Conservation (phyloP, 768 basidiomycete species). For the Megacollybia marginata region DNA sequence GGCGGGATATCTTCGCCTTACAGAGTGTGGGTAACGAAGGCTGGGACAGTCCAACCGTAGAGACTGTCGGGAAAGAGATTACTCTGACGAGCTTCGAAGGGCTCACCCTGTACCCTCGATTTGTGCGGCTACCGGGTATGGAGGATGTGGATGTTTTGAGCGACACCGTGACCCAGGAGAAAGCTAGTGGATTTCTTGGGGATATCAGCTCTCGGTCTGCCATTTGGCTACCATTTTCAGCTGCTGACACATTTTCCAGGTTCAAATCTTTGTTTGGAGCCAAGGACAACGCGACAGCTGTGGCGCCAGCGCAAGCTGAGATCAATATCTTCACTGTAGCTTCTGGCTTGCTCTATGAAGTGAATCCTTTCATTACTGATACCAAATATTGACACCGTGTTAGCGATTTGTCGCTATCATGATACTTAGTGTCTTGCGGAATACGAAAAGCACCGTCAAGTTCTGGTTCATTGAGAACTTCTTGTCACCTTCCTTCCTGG, state of each 20-base stretch:
- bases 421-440: slow-evolving; percentile 92
- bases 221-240: not conserved
- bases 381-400: not conserved
- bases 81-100: slow-evolving; percentile 89
- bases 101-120: slow-evolving; percentile 77
- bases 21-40: slow-evolving; percentile 87
- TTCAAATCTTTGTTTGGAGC: slow-evolving; percentile 5
- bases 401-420: slow-evolving; percentile 97
- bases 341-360: slow-evolving; percentile 94
- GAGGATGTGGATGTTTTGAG: slow-evolving; percentile 76
- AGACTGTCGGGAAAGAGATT: slow-evolving; percentile 64
- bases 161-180: slow-evolving; percentile 25
- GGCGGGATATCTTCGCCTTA: slow-evolving; percentile 71
- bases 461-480: slow-evolving; percentile 99
- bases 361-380: slow-evolving; percentile 20
- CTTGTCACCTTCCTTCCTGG: slow-evolving; percentile 93
- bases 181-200: slow-evolving; percentile 33
- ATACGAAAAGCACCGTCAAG: slow-evolving; percentile 92
- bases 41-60: slow-evolving; percentile 72
- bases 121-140: slow-evolving; percentile 66
- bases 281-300: slow-evolving; percentile 13
- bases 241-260: not conserved
- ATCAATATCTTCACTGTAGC: slow-evolving; percentile 99
- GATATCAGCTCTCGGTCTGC: slow-evolving; percentile 43
- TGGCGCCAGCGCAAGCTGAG: slow-evolving; percentile 55